Evolutionary conservation across 257 asterid species (phyloP).

Genomic region (Solanum sparsipilum): DNA sequence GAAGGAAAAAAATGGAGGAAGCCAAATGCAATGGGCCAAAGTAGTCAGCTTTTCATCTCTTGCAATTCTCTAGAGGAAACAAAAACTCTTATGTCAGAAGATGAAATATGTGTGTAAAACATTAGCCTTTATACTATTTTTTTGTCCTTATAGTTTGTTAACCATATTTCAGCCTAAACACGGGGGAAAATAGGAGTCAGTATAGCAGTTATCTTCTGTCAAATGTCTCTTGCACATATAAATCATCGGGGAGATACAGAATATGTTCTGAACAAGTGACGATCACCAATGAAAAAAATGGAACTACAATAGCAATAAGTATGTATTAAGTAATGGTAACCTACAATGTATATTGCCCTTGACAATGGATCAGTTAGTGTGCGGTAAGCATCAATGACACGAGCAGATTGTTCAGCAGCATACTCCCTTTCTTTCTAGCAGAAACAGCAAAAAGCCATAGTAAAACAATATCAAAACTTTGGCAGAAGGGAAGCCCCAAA

Average conservation of each 20-base stretch:
- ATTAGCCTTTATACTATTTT: not conserved
- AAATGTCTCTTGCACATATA: not conserved
- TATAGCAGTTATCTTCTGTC: not conserved
- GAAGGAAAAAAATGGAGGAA: not conserved
- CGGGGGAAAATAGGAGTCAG: not conserved
- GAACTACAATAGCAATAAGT: not conserved
- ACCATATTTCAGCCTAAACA: not conserved
- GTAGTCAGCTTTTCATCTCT: not conserved
- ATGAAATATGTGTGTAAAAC: not conserved
- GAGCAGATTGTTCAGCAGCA: slow-evolving; percentile 94
- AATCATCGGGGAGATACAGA: not conserved
- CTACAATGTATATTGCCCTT: slow-evolving; percentile 77
- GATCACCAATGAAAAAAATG: not conserved
- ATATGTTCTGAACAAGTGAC: not conserved
- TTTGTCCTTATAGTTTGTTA: not conserved
- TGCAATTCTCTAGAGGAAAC: not conserved
- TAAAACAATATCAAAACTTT: not conserved
- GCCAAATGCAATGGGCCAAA: not conserved
- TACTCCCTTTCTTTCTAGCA: slow-evolving; percentile 73
- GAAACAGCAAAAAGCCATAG: slow-evolving; percentile 2
- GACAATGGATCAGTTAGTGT: slow-evolving; percentile 66
- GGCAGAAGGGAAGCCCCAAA: not conserved
- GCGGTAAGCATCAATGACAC: slow-evolving; percentile 80
- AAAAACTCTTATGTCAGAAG: not conserved
- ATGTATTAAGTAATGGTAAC: slow-evolving; percentile 9